Base-by-base conservation (phyloP, 2,329 filamentous ascomycete genomes). In the Aspergillus sp. region DNA sequence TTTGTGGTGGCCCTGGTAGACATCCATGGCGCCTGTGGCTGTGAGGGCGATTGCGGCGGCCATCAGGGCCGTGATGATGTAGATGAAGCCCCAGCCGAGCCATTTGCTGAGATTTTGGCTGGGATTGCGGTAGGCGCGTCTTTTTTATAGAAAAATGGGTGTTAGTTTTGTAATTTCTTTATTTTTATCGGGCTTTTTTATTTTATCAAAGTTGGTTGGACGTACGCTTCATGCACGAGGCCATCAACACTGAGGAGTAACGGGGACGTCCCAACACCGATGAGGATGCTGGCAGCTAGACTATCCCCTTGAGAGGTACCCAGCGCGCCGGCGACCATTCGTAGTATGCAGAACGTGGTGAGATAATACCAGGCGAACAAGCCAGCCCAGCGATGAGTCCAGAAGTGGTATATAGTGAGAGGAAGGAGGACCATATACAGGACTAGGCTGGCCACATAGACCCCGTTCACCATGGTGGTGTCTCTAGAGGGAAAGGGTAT, bases 301-400 rank as follows among this genome's bases (percentile, higher is more conserved):
- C 65, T 66, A 3, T 57, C 30, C 8, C 19, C 37, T 34, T 51
- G 39, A 2, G 51, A 56, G 1, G 63, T 34, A 3, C 55, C 59
- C 6, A 68, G 17, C 4, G 51, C 66, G 39, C 64, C 71, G 13
- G 72, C 70, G 7, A 76, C 56, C 22, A 80, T 70, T 8, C 73
- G 70, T 0, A 78, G 65, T 1, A 61, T 60, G 44, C 75, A 77
- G 56, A 79, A 80, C 4, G 68, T 54, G 30, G 68, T 56, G 4
- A 79, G 62, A 55, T 74, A 79, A 24, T 68, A 51, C 76, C 77
- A 80, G 44, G 75, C 73, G 4, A 79, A 41, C 4, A 75, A 51
- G n/a, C 74, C 73, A 5, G 59, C 17, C 37, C 64, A 57, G 30
- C 73, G 71, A 58, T 79, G 77, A 22, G 66, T 69, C 37, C 69